A percentile compares a stretch with the other conserved stretches of the same genome.
phyloP scores from a whole-genome alignment of 169 alveolate genomes.

The Plasmodium berghei region DNA sequence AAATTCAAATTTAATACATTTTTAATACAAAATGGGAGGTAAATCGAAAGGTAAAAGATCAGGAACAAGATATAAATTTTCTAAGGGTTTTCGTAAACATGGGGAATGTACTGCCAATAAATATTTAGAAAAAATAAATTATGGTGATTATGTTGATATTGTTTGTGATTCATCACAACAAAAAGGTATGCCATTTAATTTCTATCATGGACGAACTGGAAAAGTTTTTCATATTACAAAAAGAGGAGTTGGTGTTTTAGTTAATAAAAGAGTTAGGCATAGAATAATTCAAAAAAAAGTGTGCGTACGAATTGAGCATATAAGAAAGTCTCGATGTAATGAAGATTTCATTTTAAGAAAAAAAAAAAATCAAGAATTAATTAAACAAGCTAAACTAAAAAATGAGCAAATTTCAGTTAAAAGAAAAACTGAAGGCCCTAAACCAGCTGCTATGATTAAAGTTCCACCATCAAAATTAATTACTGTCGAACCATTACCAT shows the following conservation, averaged over 20 bases:
- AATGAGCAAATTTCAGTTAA: slow-evolving; percentile 84
- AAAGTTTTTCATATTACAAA: slow-evolving; percentile 97
- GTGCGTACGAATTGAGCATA: slow-evolving; percentile 98
- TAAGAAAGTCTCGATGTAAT: slow-evolving; percentile 96
- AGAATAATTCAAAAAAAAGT: slow-evolving; percentile 96
- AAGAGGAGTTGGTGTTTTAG: slow-evolving; percentile 97
- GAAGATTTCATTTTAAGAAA: slow-evolving; percentile 97
- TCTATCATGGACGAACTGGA: slow-evolving; percentile 99
- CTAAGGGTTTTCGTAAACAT: slow-evolving; percentile 96
- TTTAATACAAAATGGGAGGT: slow-evolving; percentile 65
- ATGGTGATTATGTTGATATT: slow-evolving; percentile 98
- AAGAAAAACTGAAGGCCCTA: slow-evolving; percentile 83
- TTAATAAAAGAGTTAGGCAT: slow-evolving; percentile 97
- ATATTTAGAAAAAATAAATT: slow-evolving; percentile 93
- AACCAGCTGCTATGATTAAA: slow-evolving; percentile 85
- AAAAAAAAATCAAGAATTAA: slow-evolving; percentile 91
- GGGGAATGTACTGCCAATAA: slow-evolving; percentile 96
- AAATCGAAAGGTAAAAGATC: slow-evolving; percentile 97
- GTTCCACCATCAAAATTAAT: slow-evolving; percentile 82
- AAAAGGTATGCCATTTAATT: slow-evolving; percentile 98
- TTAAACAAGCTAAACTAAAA: slow-evolving; percentile 93
- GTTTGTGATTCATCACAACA: slow-evolving; percentile 97
- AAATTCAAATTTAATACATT: neutral
- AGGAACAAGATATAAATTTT: slow-evolving; percentile 98
- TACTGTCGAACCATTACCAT: slow-evolving; percentile 85